A percentile compares a stretch with the other conserved stretches of the same genome.
phyloP scores from a whole-genome alignment of 1,284 basidiomycete genomes.

The Erythrobasidium hasegawianum region DNA sequence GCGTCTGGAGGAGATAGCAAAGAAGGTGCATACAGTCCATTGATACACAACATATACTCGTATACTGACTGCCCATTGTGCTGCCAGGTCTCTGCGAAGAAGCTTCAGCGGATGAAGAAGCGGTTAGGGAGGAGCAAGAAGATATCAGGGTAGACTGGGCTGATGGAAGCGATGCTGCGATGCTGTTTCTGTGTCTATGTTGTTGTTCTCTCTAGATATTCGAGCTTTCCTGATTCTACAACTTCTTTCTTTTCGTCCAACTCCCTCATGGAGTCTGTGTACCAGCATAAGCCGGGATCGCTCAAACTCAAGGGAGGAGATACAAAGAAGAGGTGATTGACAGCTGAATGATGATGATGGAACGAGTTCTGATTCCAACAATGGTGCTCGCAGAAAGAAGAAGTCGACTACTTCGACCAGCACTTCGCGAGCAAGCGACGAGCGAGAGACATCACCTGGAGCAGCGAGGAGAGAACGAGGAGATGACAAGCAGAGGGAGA shows the following conservation, averaged over 20 bases:
- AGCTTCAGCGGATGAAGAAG: constrained; percentile 45
- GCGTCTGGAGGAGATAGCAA: constrained; percentile 41
- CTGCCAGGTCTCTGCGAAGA: constrained; percentile 45
- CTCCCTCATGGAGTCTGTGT: constrained; percentile 58
- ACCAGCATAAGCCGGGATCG: constrained; percentile 78
- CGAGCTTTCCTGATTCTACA: too few relatives aligned
- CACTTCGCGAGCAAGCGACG: constrained; percentile 47
- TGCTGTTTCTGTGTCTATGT: too few relatives aligned
- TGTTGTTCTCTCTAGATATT: too few relatives aligned
- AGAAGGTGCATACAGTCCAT: constrained; percentile 33
- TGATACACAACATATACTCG: too few relatives aligned
- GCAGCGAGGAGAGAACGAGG: constrained; percentile 30
- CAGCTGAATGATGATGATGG: neutral
- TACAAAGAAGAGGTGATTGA: constrained; percentile 68
- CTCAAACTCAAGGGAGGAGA: constrained; percentile 77
- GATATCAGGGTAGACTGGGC: constrained; percentile 30
- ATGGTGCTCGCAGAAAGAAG: constrained; percentile 67
- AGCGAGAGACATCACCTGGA: constrained; percentile 87
- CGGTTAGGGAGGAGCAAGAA: constrained; percentile 43
- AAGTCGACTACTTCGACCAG: too few relatives aligned
- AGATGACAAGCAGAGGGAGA: neutral
- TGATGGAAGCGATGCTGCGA: too few relatives aligned
- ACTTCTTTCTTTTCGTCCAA: neutral
- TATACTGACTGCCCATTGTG: too few relatives aligned
- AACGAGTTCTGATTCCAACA: neutral